Evolutionary conservation across 2,329 filamentous ascomycete species (phyloP).

Genomic region (Cadophora luteo-olivacea): DNA sequence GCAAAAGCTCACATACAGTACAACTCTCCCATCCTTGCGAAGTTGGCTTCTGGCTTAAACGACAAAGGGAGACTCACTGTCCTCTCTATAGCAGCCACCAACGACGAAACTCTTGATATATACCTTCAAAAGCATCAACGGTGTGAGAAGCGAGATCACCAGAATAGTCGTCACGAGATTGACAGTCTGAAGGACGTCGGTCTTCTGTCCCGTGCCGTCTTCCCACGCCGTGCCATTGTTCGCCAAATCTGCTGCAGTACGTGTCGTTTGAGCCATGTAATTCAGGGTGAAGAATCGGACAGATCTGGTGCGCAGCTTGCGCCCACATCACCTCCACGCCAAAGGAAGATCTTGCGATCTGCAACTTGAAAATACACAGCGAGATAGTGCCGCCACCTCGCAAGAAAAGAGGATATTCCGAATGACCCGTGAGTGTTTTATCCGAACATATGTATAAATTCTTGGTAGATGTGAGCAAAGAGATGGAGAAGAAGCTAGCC

Average conservation of each 20-base stretch:
- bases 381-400: background rate
- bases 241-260: constrained; percentile 7
- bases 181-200: constrained; percentile 18
- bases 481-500: background rate
- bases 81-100: background rate
- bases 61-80: constrained; percentile 7
- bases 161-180: constrained; percentile 14
- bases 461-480: background rate
- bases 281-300: background rate
- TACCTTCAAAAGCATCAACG: constrained; percentile 11
- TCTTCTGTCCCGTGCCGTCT: background rate
- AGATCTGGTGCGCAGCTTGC: background rate
- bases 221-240: constrained; percentile 11
- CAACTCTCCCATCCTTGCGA: background rate
- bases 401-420: background rate
- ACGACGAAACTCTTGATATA: constrained; percentile 15
- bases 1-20: background rate
- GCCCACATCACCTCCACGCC: background rate
- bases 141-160: constrained; percentile 12
- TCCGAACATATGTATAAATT: background rate
- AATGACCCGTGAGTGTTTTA: background rate
- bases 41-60: background rate
- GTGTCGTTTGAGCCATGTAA: constrained; percentile 16
- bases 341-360: background rate
- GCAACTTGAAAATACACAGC: background rate